Conservation (phyloP, 2,329 filamentous ascomycete species). For the Calonectria crousiana region DNA sequence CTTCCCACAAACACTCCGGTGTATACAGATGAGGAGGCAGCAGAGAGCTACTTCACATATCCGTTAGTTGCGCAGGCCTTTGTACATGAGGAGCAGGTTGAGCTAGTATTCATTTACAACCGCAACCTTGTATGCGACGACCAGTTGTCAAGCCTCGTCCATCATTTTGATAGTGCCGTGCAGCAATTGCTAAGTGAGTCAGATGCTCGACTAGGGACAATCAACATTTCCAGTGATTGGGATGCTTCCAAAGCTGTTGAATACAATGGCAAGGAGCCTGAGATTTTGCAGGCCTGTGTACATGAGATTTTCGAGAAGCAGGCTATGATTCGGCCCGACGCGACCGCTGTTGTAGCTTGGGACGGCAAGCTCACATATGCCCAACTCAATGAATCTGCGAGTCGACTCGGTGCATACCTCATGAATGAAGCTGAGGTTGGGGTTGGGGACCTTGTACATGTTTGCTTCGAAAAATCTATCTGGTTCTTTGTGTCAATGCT, state of each 20-base stretch:
- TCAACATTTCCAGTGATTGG: background rate
- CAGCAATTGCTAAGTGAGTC: background rate
- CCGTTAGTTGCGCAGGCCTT: conserved; percentile 32
- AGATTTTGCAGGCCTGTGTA: conserved; percentile 13
- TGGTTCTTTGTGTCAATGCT: conserved; percentile 19
- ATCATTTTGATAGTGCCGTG: background rate
- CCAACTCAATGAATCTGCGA: conserved; percentile 22
- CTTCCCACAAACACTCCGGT: background rate
- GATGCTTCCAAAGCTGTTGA: background rate
- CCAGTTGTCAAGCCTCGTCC: fast-evolving
- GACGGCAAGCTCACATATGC: conserved; percentile 42
- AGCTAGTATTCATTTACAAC: conserved; percentile 33
- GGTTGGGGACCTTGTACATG: conserved; percentile 12
- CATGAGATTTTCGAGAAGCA: conserved; percentile 36
- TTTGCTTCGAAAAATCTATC: conserved; percentile 16
- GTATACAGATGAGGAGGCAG: conserved; percentile 13
- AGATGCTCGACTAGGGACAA: background rate
- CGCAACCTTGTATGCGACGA: background rate
- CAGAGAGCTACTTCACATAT: conserved; percentile 40
- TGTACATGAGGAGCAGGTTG: conserved; percentile 11
- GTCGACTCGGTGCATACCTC: conserved; percentile 18
- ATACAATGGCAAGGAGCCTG: background rate
- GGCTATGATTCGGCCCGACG: conserved; percentile 14
- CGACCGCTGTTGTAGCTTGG: conserved; percentile 41
- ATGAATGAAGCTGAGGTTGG: conserved; percentile 9